phyloP scores from a whole-genome alignment of 2,329 filamentous ascomycete genomes.

The Magnaporthales sp. region DNA sequence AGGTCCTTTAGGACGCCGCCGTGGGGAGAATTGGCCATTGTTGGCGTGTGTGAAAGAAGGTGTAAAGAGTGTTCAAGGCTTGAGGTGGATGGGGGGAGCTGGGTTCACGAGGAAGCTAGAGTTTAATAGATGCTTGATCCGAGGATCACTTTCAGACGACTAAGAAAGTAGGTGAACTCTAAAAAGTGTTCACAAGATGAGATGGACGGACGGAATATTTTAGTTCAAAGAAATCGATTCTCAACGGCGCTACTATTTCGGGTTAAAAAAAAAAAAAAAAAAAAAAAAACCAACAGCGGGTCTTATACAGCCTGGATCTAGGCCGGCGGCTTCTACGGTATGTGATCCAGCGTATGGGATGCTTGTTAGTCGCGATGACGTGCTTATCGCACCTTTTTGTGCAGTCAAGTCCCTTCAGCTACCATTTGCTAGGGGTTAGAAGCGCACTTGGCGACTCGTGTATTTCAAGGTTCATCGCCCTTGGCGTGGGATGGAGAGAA shows the following conservation, averaged over 20 bases:
- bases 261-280: background rate
- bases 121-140: background rate
- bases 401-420: background rate
- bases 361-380: slow-evolving; percentile 14
- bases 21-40: slow-evolving; percentile 65
- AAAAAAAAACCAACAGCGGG: background rate
- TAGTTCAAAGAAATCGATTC: background rate
- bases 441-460: background rate
- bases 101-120: background rate
- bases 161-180: background rate
- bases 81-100: no score
- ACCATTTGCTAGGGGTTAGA: background rate
- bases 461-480: background rate
- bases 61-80: background rate
- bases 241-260: background rate
- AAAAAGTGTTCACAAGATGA: background rate
- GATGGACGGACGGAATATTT: background rate
- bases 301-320: background rate
- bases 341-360: slow-evolving; percentile 6
- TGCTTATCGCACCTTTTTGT: slow-evolving; percentile 9
- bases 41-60: slow-evolving; percentile 12
- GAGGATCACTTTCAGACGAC: background rate
- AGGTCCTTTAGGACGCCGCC: slow-evolving; percentile 98
- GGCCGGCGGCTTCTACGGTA: background rate
- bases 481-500: background rate